Evolutionary conservation across 495 filamentous ascomycete genomes (phyloP).

Genomic region (Hypoxylon perforatum): DNA sequence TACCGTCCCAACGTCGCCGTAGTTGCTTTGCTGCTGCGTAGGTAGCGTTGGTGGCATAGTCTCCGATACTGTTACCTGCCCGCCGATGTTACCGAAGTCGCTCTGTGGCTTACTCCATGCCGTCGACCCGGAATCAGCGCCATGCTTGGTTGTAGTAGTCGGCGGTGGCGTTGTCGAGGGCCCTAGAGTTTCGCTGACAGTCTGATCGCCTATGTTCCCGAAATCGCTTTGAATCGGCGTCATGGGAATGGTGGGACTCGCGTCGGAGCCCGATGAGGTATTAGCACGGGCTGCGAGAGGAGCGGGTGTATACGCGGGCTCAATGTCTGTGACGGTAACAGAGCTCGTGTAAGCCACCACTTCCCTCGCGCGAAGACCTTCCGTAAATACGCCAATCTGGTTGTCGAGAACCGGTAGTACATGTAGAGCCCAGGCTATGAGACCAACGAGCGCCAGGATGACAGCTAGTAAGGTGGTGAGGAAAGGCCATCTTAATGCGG

Average conservation of each 20-base stretch:
- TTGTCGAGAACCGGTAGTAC: constrained; percentile 39
- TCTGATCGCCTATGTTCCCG: constrained; percentile 18
- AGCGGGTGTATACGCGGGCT: background rate
- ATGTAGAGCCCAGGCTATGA: constrained; percentile 40
- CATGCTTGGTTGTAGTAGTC: background rate
- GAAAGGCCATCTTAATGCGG: constrained; percentile 51
- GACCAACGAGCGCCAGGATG: constrained; percentile 35
- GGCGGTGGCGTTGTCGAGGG: constrained; percentile 7
- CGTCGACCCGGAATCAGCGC: background rate
- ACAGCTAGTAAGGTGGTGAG: constrained; percentile 32
- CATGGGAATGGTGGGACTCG: background rate
- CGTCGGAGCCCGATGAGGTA: too few species aligned
- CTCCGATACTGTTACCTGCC: constrained; percentile 19
- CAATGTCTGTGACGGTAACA: background rate
- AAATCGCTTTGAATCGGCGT: constrained; percentile 6
- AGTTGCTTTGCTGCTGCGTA: background rate
- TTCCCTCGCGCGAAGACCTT: constrained; percentile 5
- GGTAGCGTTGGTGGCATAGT: background rate
- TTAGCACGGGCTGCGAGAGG: constrained; percentile 12
- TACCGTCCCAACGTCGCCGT: constrained; percentile 24
- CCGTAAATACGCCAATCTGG: constrained; percentile 8
- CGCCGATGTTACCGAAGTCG: constrained; percentile 25
- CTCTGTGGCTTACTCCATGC: constrained; percentile 9
- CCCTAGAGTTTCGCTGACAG: background rate
- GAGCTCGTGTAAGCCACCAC: background rate